Evolutionary conservation across 1,284 basidiomycete species (phyloP).

Genomic region (Tilletia horrida): DNA sequence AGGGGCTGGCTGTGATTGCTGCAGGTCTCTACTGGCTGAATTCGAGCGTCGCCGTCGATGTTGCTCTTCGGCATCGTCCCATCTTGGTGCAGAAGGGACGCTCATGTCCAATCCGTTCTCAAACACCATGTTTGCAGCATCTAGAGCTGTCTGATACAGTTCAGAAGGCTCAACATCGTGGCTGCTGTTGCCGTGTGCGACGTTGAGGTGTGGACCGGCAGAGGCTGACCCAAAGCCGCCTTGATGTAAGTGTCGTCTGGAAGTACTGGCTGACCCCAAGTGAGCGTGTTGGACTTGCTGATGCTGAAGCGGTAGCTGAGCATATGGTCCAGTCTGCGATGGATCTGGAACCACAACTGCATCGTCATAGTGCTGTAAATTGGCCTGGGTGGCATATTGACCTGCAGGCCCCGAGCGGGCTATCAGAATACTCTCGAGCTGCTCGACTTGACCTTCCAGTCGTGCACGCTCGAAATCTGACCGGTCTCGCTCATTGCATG

Average conservation of each 20-base stretch:
- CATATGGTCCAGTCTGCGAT: neutral
- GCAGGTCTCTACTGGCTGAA: neutral
- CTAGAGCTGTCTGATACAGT: neutral
- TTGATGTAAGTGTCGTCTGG: neutral
- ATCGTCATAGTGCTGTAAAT: neutral
- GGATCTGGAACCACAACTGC: neutral
- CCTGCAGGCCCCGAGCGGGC: neutral
- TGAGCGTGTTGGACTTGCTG: constrained; percentile 7
- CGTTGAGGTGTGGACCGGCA: neutral
- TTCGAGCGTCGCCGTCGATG: neutral
- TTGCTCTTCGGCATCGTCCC: neutral
- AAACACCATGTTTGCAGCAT: constrained; percentile 1
- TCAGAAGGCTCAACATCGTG: neutral
- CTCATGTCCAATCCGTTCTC: constrained; percentile 12
- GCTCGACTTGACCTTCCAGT: neutral
- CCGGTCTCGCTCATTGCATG: constrained; percentile 9
- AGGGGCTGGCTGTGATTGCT: no score
- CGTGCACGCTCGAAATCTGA: constrained; percentile 8
- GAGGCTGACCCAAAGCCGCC: neutral
- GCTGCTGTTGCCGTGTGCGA: neutral
- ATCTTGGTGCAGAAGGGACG: neutral
- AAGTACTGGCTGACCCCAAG: no score
- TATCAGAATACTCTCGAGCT: constrained; percentile 1
- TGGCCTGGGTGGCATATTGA: neutral
- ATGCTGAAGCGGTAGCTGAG: constrained; percentile 3